phyloP scores from a whole-genome alignment of 1,284 basidiomycete species.

The Leccinum angustisporum region DNA sequence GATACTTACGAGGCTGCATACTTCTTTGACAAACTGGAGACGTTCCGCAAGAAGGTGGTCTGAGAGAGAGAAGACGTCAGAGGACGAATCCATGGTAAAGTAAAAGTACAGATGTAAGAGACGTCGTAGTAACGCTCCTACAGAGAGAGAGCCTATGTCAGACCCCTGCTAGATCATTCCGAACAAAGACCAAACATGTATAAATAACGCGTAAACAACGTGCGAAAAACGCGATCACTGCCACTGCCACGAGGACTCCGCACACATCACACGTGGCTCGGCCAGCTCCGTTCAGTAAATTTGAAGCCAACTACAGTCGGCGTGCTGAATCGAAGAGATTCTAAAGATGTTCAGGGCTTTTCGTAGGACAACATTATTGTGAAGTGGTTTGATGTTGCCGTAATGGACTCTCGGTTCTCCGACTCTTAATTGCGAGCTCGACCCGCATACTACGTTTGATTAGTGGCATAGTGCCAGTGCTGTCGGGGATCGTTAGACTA shows the following conservation, averaged over 20 bases:
- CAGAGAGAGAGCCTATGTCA: neutral
- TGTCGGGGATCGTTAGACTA: constrained; percentile 30
- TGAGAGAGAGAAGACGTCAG: constrained; percentile 54
- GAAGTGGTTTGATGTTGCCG: neutral
- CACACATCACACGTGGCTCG: constrained; percentile 14
- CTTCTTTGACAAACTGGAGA: constrained; percentile 76
- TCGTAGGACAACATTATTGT: neutral
- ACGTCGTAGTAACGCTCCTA: neutral
- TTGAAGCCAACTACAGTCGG: neutral
- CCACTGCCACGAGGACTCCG: constrained; percentile 16
- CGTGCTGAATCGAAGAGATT: no score
- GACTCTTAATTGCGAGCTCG: neutral
- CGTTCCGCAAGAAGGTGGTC: constrained; percentile 67
- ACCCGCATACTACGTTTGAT: neutral
- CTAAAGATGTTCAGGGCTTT: neutral
- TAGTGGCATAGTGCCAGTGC: constrained; percentile 34
- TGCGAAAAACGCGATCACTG: constrained; percentile 29
- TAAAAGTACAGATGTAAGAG: constrained; percentile 32
- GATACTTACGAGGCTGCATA: constrained; percentile 30
- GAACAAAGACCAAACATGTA: constrained; percentile 34
- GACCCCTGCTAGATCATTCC: constrained; percentile 13
- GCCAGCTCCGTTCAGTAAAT: neutral
- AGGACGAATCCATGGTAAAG: constrained; percentile 35
- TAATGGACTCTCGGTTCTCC: neutral
- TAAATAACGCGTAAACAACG: constrained; percentile 37